Evolutionary conservation across 371 early-diverging fungal species (phyloP).

Genomic region (Zychaea mexicana): DNA sequence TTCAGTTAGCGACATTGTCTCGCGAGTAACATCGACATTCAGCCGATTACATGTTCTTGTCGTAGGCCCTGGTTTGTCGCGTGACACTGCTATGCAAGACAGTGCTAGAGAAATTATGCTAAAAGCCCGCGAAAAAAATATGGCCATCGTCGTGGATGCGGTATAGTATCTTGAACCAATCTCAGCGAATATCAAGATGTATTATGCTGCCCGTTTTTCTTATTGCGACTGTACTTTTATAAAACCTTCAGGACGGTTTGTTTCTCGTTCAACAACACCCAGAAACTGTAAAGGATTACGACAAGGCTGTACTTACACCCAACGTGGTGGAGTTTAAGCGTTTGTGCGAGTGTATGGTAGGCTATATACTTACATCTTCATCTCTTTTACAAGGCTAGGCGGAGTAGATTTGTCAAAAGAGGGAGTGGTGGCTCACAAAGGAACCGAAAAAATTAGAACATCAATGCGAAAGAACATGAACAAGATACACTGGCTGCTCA

Average conservation of each 20-base stretch:
- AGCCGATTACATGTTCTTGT: slow-evolving; percentile 84
- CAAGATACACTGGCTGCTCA: slow-evolving; percentile 37
- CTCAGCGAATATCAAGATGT: no score
- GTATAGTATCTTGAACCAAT: no score
- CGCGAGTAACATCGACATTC: slow-evolving; percentile 52
- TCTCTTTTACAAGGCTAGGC: no score
- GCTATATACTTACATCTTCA: no score
- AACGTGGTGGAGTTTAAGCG: slow-evolving; percentile 88
- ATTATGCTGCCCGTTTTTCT: no score
- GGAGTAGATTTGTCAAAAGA: slow-evolving; percentile 30
- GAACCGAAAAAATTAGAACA: slow-evolving; percentile 27
- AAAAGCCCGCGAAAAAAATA: slow-evolving; percentile 56
- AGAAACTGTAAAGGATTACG: slow-evolving; percentile 70
- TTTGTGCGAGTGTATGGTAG: slow-evolving; percentile 74
- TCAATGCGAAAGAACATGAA: slow-evolving; percentile 33
- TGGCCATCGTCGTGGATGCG: slow-evolving; percentile 92
- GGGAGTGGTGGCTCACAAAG: slow-evolving; percentile 44
- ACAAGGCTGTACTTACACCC: slow-evolving; percentile 86
- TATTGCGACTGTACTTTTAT: neutral
- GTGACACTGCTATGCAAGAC: slow-evolving; percentile 71
- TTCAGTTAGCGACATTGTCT: slow-evolving; percentile 42
- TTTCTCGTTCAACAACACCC: slow-evolving; percentile 76
- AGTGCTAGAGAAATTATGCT: slow-evolving; percentile 62
- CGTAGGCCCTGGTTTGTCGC: slow-evolving; percentile 91
- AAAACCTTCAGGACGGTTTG: slow-evolving; percentile 77